phyloP scores from a whole-genome alignment of 1,284 basidiomycete species.

The Neonothopanus nambi region DNA sequence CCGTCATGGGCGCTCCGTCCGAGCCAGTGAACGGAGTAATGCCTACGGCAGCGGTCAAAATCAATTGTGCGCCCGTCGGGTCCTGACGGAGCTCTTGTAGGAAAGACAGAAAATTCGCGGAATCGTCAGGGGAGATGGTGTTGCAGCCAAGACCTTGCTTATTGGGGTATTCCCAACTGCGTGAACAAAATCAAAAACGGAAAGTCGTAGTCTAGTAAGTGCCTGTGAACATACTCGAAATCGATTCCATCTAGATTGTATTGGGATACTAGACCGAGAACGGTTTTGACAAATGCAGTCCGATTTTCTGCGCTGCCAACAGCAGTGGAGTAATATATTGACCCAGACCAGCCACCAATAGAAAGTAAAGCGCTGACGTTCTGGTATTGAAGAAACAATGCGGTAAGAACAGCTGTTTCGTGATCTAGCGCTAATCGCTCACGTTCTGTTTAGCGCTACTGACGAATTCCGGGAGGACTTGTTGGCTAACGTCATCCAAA shows the following conservation, averaged over 20 bases:
- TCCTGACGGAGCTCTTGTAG: constrained; percentile 67
- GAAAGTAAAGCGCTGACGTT: constrained; percentile 75
- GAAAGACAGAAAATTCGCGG: constrained; percentile 71
- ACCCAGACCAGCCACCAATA: constrained; percentile 88
- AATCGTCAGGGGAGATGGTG: constrained; percentile 57
- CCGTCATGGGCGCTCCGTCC: constrained; percentile 57
- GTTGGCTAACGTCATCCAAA: constrained; percentile 38
- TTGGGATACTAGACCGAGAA: constrained; percentile 57
- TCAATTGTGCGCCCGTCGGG: constrained; percentile 55
- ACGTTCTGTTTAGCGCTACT: constrained; percentile 49
- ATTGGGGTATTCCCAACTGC: constrained; percentile 84
- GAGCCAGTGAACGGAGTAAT: constrained; percentile 68
- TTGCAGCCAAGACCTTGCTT: constrained; percentile 70
- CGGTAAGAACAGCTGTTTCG: no score
- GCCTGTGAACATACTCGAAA: constrained; percentile 58
- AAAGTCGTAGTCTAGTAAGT: background rate
- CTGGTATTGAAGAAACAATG: no score
- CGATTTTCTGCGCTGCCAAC: constrained; percentile 64
- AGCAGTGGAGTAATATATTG: constrained; percentile 73
- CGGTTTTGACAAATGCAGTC: constrained; percentile 65
- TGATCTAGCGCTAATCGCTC: constrained; percentile 23
- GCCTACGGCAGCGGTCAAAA: constrained; percentile 74
- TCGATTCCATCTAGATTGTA: constrained; percentile 84
- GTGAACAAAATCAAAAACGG: constrained; percentile 1
- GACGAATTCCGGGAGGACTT: constrained; percentile 51